phyloP scores from a whole-genome alignment of 23 red algal genomes.

The Gracilaria vermiculophylla region DNA sequence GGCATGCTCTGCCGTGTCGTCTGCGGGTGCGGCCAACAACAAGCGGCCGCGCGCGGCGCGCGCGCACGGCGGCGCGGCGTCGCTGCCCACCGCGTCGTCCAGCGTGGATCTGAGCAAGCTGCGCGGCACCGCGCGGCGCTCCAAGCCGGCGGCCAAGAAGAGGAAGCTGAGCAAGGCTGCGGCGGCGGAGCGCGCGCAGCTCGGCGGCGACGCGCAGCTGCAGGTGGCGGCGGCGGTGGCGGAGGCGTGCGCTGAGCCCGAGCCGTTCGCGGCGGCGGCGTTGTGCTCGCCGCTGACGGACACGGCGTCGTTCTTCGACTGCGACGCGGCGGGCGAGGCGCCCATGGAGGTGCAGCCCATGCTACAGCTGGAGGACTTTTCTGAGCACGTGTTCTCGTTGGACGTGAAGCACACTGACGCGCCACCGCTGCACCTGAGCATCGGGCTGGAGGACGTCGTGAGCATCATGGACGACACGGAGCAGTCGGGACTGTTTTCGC shows the following conservation, averaged over 20 bases:
- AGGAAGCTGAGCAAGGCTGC: neutral
- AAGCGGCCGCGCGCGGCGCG: neutral
- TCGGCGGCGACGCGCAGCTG: neutral
- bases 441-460: constrained; percentile 3
- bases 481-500: neutral
- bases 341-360: constrained; percentile 2
- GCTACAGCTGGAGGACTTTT: constrained; percentile 16
- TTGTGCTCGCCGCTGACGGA: constrained; percentile 1
- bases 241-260: neutral
- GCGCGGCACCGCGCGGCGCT: neutral
- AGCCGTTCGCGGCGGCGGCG: neutral
- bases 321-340: neutral
- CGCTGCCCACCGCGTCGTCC: neutral
- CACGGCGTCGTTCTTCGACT: constrained; percentile 3
- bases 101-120: constrained; percentile 22
- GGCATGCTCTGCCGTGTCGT: too few relatives aligned
- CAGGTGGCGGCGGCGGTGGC: neutral
- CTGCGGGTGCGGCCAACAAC: neutral
- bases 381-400: neutral
- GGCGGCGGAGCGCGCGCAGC: neutral
- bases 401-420: neutral
- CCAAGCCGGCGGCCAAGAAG: constrained; percentile 1
- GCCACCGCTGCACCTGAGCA: neutral
- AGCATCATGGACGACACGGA: constrained; percentile 29
- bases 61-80: neutral